Percentiles rank a stretch among this genome's conserved stretches.
These are phyloP conservation scores for Cordyceps cateniannulata DNA, from an alignment of 2,329 filamentous ascomycete species.

Conservation along the genomic window DNA sequence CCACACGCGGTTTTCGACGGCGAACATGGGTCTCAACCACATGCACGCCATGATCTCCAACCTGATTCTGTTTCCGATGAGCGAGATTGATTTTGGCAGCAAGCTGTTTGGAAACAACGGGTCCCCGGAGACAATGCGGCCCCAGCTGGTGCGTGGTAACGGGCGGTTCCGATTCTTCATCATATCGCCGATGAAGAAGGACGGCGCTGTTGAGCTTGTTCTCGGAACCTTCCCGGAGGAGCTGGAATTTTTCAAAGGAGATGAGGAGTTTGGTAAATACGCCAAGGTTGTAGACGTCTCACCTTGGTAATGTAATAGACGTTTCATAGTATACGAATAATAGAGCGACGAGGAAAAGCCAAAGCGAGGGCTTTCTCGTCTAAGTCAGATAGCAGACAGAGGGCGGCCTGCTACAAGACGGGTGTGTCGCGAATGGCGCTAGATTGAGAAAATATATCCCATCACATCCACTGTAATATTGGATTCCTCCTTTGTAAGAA, in stretches of 20 bases:
- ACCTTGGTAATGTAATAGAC: not conserved
- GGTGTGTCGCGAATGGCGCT: not conserved
- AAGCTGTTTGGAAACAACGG: conserved; percentile 21
- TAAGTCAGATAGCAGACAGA: not conserved
- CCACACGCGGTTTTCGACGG: conserved; percentile 19
- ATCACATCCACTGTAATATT: not conserved
- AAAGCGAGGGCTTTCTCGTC: not conserved
- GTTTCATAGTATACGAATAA: not conserved
- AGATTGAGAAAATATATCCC: conserved; percentile 7
- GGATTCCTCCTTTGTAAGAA: not conserved
- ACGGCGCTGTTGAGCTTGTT: conserved; percentile 24
- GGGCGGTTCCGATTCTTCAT: conserved; percentile 21
- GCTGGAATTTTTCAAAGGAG: conserved; percentile 20
- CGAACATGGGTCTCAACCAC: conserved; percentile 22
- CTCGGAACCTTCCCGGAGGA: conserved; percentile 24
- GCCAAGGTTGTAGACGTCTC: conserved; percentile 17
- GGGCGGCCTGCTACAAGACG: not conserved
- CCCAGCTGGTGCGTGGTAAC: conserved; percentile 22
- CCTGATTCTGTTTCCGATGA: conserved; percentile 24
- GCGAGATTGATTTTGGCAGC: conserved; percentile 23
- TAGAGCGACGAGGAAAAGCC: not conserved
- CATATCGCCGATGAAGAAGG: conserved; percentile 23
- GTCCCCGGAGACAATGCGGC: conserved; percentile 22
- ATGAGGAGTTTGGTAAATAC: conserved; percentile 23
- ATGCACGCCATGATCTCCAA: conserved; percentile 25